Conservation (phyloP, 129 eudicot genomes). For the Arctium lappa region DNA sequence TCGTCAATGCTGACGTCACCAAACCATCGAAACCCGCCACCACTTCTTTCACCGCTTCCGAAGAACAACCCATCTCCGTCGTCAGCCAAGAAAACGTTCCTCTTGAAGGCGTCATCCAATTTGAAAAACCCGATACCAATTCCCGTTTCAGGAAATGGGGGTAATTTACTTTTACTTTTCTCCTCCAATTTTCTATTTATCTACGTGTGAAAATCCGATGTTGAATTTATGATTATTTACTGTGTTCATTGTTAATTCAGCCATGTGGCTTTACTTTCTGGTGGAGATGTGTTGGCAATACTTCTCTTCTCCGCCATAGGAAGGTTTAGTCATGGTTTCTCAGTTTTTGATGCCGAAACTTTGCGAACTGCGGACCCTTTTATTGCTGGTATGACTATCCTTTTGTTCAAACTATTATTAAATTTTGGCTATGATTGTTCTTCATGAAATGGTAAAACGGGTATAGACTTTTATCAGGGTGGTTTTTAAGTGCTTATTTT, state of each 20-base stretch:
- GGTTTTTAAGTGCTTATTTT: slow-evolving; percentile 90
- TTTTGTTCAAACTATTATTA: neutral
- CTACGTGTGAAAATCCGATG: neutral
- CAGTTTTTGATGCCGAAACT: slow-evolving; percentile 72
- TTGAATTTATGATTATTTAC: neutral
- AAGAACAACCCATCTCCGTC: slow-evolving; percentile 31
- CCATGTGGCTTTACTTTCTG: slow-evolving; percentile 73
- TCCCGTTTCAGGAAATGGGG: slow-evolving; percentile 72
- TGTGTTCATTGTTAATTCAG: slow-evolving; percentile 30
- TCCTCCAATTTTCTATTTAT: neutral
- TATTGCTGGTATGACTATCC: slow-evolving; percentile 62
- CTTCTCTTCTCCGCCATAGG: slow-evolving; percentile 85
- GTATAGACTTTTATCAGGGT: slow-evolving; percentile 50
- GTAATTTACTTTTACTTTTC: slow-evolving; percentile 18
- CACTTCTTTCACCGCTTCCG: slow-evolving; percentile 25
- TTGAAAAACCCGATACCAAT: slow-evolving; percentile 55
- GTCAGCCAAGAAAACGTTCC: slow-evolving; percentile 65
- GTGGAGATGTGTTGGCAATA: slow-evolving; percentile 89
- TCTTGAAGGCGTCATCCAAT: slow-evolving; percentile 95
- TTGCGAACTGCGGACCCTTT: slow-evolving; percentile 93
- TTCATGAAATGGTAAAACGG: slow-evolving; percentile 2
- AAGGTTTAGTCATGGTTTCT: slow-evolving; percentile 90
- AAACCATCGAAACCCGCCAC: slow-evolving; percentile 27
- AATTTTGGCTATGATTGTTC: neutral
- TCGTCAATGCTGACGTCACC: slow-evolving; percentile 45